Evolutionary conservation across 2,329 filamentous ascomycete species (phyloP), one percentile per base, ranked within the genome.

Genomic region (Paraconiothyrium brasiliense): DNA sequence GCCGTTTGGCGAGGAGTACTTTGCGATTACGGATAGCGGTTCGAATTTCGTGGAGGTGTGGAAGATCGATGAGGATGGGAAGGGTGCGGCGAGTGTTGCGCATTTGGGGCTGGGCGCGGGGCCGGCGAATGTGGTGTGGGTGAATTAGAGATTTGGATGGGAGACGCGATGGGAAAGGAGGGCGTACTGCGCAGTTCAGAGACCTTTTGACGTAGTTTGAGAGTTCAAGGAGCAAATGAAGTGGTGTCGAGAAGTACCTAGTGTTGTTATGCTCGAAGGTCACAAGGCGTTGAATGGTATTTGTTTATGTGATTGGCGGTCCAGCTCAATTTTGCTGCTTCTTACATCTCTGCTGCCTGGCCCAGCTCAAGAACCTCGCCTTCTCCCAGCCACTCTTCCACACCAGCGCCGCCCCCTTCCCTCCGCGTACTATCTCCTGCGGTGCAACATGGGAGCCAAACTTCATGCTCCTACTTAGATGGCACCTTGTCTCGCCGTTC

Each of bases 351-450:
- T 77, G 70, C 44, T 72, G 68, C 9, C 65, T 66, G 8, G 71
- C 70, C 72, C 71, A 77, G 4, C 57, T 51, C 34, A 67, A 61
- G 41, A 77, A 76, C 35, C 62, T 67, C 2, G 68, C 67, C 52
- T 73, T 76, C 41, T 62, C 68, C 73, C 73, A 77, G 16, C 74
- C 74, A 46, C 74, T 77, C 58, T 62, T 70, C 73, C 72, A 76
- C 9, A 49, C 67, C 35, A 62, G 51, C 13, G 57, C 43, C 11
- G 39, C 61, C 9, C 48, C 52, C 43, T 65, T 61, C 1, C 63
- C 20, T 24, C 67, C 52, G 16, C 68, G 34, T 27, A 41, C 49
- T 13, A 41, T 14, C 35, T 41, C 20, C 14, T 39, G 60, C 2
- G 69, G 62, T 11, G 62, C 65, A 5, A 62, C 51, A 34, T 70